phyloP scores from a whole-genome alignment of 768 basidiomycete genomes.

The Glaciozyma martinii region DNA sequence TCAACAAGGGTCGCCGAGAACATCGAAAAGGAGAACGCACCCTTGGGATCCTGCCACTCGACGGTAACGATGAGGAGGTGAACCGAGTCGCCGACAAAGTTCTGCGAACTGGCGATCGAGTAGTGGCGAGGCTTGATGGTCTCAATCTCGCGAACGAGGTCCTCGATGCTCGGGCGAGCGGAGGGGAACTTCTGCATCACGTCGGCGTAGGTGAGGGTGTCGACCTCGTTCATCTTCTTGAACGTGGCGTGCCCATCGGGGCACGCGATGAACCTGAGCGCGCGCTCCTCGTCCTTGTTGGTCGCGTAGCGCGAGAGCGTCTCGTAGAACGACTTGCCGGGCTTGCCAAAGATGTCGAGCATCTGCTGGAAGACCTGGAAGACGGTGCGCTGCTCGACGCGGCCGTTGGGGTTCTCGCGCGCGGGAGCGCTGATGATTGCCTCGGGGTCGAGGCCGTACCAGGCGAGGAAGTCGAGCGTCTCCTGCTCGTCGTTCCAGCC shows the following conservation, averaged over 20 bases:
- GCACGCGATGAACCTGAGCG: constrained; percentile 83
- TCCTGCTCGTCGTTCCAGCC: constrained; percentile 94
- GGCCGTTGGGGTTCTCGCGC: constrained; percentile 49
- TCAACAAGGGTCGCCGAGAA: not conserved
- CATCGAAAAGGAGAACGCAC: constrained; percentile 45
- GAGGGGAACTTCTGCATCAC: constrained; percentile 65
- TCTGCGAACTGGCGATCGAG: constrained; percentile 92
- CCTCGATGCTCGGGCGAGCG: constrained; percentile 55
- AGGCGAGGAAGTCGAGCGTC: constrained; percentile 75
- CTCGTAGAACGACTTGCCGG: constrained; percentile 90
- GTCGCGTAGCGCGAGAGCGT: constrained; percentile 72
- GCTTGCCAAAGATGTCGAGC: constrained; percentile 89
- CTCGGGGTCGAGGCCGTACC: constrained; percentile 80
- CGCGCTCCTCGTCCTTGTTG: constrained; percentile 55
- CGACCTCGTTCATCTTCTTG: not conserved
- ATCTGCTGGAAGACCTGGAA: constrained; percentile 91
- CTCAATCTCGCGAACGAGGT: constrained; percentile 67
- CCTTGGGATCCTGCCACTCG: constrained; percentile 78
- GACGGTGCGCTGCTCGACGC: constrained; percentile 80
- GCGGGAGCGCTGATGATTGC: constrained; percentile 74
- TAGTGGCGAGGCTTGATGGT: constrained; percentile 98
- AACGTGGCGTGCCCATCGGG: constrained; percentile 50
- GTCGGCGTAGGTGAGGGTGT: constrained; percentile 64
- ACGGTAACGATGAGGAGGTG: constrained; percentile 94
- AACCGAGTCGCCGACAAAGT: constrained; percentile 86